Evolutionary conservation across 2,329 filamentous ascomycete genomes (phyloP).

Genomic region (Helicocarpus griseus): DNA sequence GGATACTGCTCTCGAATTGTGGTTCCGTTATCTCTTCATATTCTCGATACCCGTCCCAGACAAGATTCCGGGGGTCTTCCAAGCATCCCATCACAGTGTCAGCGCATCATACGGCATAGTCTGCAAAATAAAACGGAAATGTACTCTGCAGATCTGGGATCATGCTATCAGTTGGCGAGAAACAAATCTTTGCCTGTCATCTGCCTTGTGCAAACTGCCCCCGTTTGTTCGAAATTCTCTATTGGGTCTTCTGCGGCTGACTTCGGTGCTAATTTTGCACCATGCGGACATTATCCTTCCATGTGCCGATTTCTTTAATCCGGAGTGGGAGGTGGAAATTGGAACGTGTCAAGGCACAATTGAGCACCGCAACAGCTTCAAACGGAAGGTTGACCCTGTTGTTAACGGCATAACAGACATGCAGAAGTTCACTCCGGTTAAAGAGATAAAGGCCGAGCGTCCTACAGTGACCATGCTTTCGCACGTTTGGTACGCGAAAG

Average conservation of each 20-base stretch:
- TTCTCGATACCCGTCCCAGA: conserved; percentile 49
- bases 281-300: conserved; percentile 53
- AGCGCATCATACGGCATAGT: conserved; percentile 53
- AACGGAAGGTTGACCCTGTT: conserved; percentile 53
- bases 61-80: conserved; percentile 50
- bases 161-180: conserved; percentile 55
- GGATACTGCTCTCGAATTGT: conserved; percentile 30
- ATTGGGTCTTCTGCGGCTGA: conserved; percentile 39
- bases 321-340: conserved; percentile 54
- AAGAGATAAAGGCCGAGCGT: conserved; percentile 47
- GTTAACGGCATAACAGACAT: conserved; percentile 58
- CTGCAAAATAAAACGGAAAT: conserved; percentile 51
- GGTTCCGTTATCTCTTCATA: conserved; percentile 42
- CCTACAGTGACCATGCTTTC: conserved; percentile 59
- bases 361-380: conserved; percentile 48
- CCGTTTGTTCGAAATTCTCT: conserved; percentile 42
- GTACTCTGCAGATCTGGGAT: conserved; percentile 55
- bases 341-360: conserved; percentile 49
- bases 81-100: conserved; percentile 54
- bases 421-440: conserved; percentile 52
- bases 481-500: conserved; percentile 46
- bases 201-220: conserved; percentile 40
- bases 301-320: conserved; percentile 53
- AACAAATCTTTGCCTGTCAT: conserved; percentile 41
- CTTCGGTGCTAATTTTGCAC: conserved; percentile 38